Conservation (phyloP, 2,329 filamentous ascomycete species). For the Mariannaea sp. region DNA sequence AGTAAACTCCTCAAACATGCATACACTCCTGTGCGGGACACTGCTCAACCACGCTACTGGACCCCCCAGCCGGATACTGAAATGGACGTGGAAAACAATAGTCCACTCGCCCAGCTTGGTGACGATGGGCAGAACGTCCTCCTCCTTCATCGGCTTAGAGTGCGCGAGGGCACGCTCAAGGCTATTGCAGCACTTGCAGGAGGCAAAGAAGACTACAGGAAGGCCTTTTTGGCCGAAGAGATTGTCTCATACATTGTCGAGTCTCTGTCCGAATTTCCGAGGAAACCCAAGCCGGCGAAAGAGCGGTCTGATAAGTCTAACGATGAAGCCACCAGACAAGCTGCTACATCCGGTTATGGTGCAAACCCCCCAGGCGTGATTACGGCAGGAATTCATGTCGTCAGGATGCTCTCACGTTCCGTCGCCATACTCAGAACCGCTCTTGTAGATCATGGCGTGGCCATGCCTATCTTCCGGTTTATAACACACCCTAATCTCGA, state of each 20-base stretch:
- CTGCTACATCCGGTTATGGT: conserved; percentile 60
- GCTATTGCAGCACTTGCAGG: conserved; percentile 82
- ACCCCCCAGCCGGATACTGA: conserved; percentile 45
- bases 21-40: conserved; percentile 51
- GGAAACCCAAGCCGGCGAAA: conserved; percentile 52
- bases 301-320: conserved; percentile 49
- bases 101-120: conserved; percentile 58
- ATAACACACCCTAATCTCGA: conserved; percentile 76
- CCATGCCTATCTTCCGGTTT: conserved; percentile 75
- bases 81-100: conserved; percentile 42
- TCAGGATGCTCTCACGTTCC: conserved; percentile 81
- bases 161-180: conserved; percentile 76
- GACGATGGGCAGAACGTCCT: conserved; percentile 62
- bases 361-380: conserved; percentile 77
- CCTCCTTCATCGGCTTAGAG: conserved; percentile 71
- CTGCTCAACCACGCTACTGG: conserved; percentile 44
- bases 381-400: conserved; percentile 81
- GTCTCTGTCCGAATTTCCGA: conserved; percentile 67
- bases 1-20: conserved; percentile 56
- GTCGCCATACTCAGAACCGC: conserved; percentile 83
- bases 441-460: conserved; percentile 83
- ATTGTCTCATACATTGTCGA: conserved; percentile 81
- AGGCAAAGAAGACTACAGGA: conserved; percentile 82
- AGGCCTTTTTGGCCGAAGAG: conserved; percentile 81
- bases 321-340: conserved; percentile 39